These are phyloP conservation scores for Calamus simplicifolius DNA, from an alignment of 176 grass and related monocot species.

Conservation along the genomic window DNA sequence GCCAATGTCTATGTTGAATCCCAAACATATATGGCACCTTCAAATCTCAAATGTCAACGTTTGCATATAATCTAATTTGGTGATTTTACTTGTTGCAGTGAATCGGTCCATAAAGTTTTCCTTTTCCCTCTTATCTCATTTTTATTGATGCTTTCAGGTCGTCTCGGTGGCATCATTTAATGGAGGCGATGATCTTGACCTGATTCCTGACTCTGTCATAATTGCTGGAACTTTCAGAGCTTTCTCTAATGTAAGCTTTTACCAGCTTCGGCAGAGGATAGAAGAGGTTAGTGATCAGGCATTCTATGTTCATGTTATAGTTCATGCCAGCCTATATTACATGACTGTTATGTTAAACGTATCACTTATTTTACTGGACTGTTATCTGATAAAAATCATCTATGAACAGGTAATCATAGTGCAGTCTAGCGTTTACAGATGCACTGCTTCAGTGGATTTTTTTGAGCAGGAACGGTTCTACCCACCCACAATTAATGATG, in stretches of 20 bases:
- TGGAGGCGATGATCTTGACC: constrained; percentile 1
- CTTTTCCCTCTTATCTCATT: background rate
- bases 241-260: constrained; percentile 94
- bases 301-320: background rate
- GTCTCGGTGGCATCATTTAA: constrained; percentile 62
- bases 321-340: background rate
- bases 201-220: constrained; percentile 13
- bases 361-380: no score
- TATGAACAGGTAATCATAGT: constrained; percentile 46
- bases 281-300: constrained; percentile 50
- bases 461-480: constrained; percentile 98
- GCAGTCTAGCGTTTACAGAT: constrained; percentile 73
- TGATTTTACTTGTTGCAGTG: no score
- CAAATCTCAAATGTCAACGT: no score
- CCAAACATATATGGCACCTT: no score
- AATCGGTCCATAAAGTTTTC: background rate
- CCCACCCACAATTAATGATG: constrained; percentile 78
- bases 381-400: background rate
- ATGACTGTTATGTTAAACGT: no score
- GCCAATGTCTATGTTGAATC: no score
- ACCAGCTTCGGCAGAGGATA: constrained; percentile 73
- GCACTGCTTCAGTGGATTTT: constrained; percentile 56
- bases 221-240: constrained; percentile 87
- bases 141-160: constrained; percentile 31
- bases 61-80: no score